Base-by-base conservation (phyloP, 1,284 basidiomycete genomes). In the Takashimella tepidaria region DNA sequence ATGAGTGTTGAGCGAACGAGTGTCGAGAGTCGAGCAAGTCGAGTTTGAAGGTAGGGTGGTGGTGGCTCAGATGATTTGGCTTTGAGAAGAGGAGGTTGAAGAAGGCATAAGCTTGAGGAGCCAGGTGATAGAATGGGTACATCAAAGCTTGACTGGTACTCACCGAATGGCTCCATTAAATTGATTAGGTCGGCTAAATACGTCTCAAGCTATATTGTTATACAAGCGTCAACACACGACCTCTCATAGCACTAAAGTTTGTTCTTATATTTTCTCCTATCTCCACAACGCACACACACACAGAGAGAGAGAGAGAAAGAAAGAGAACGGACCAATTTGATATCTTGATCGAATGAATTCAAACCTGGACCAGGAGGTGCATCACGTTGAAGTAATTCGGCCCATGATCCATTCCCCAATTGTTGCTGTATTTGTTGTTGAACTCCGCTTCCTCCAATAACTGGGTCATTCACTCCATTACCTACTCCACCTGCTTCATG, bases 31-130 rank as follows among this genome's bases (percentile, higher is more conserved):
- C 63, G 59, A 13, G 62, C 37, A 26, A 73, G 53, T 2, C 67
- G 68, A 1, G 65, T 63, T 26, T 61, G 56, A 3, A 71, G 57
- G 48, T 63, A 68, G 4, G 63, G 58, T 3, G 70, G 67, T 2
- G 68, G 68, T 12, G 61, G 56, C 0, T 57, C 50, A 1, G 60
- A 47, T 5, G 57, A 50, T 6, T 50, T 16, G 5, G 58, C 62
- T 60, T 46, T 31, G 2, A 13, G 21, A 16, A 19, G 20, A 16
- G 22, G 23, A 11, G 21, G 19, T 10, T 12, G 41, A 8, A 6
- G 41, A n/a, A 27, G 19, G 27, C 21, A 44, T 11, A 23, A 27
- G 31, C 22, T 26, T 12, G 25, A 24, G 16, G n/a, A n/a, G n/a
- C n/a, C n/a, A n/a, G n/a, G n/a, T n/a, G n/a, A n/a, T n/a, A n/a